Evolutionary conservation across 176 grass and related monocot species (phyloP).

Genomic region (Melocanna baccifera): DNA sequence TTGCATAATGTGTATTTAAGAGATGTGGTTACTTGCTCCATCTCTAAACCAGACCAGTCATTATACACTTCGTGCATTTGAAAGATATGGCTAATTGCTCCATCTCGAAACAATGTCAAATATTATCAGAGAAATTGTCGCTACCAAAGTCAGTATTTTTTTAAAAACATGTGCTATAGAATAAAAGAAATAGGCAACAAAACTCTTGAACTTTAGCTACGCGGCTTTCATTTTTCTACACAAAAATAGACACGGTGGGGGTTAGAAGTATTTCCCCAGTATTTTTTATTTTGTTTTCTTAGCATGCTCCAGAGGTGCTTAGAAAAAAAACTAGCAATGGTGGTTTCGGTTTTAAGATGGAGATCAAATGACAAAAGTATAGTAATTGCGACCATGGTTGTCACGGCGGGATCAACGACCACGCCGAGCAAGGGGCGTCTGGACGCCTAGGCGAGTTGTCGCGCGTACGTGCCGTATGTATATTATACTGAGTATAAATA

Average conservation of each 20-base stretch:
- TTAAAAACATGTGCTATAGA: not conserved
- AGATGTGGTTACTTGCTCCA: not conserved
- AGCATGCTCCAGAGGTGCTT: too few relatives aligned
- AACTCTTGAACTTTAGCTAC: not conserved
- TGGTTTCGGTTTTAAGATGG: not conserved
- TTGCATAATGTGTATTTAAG: not conserved
- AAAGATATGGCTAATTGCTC: not conserved
- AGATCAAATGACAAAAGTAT: not conserved
- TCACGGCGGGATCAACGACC: too few relatives aligned
- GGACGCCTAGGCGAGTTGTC: too few relatives aligned
- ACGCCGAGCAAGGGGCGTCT: too few relatives aligned
- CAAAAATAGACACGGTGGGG: not conserved
- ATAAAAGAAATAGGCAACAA: not conserved
- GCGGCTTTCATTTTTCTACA: not conserved
- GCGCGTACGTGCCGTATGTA: too few relatives aligned
- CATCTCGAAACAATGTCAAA: not conserved
- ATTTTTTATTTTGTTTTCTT: not conserved
- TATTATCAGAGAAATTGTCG: not conserved
- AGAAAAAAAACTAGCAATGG: not conserved
- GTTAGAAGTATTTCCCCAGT: not conserved
- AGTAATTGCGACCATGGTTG: not conserved
- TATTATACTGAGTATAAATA: too few relatives aligned
- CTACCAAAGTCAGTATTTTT: not conserved
- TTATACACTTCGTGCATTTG: not conserved
- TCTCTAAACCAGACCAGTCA: not conserved